Evolutionary conservation across 306 rosid genomes (phyloP).

Genomic region (Vigna hirtella): DNA sequence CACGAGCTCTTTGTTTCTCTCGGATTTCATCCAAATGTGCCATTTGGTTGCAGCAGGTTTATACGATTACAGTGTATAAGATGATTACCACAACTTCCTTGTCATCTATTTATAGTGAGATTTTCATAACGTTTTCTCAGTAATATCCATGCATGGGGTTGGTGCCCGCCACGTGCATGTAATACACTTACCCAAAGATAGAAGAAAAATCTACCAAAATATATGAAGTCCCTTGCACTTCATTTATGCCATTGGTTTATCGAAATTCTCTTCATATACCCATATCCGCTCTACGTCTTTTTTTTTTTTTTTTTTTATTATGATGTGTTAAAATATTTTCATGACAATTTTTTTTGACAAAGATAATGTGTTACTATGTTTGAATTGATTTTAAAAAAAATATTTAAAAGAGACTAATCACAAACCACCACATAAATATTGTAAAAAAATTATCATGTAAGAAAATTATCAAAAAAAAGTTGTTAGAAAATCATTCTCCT

Average conservation of each 20-base stretch:
- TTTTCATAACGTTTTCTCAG: neutral
- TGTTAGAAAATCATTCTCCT: neutral
- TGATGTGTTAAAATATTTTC: too few species aligned
- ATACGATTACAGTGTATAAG: too few species aligned
- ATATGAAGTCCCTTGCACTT: neutral
- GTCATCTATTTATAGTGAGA: neutral
- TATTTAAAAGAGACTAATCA: too few species aligned
- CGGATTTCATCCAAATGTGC: conserved; percentile 38
- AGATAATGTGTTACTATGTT: too few species aligned
- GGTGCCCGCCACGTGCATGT: neutral
- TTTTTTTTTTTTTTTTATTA: neutral
- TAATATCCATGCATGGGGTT: neutral
- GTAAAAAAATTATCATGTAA: too few species aligned
- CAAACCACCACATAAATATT: too few species aligned
- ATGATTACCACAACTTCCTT: neutral
- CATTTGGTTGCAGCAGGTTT: conserved; percentile 5
- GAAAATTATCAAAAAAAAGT: too few species aligned
- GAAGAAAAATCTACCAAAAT: neutral
- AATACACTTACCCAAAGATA: neutral
- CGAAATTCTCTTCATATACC: neutral
- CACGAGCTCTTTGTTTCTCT: conserved; percentile 40
- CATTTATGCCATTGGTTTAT: neutral
- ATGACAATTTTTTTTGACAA: too few species aligned
- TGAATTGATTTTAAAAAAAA: too few species aligned
- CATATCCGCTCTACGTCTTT: neutral